Evolutionary conservation across 2,329 filamentous ascomycete genomes (phyloP).

Genomic region (Claviceps cyperi): DNA sequence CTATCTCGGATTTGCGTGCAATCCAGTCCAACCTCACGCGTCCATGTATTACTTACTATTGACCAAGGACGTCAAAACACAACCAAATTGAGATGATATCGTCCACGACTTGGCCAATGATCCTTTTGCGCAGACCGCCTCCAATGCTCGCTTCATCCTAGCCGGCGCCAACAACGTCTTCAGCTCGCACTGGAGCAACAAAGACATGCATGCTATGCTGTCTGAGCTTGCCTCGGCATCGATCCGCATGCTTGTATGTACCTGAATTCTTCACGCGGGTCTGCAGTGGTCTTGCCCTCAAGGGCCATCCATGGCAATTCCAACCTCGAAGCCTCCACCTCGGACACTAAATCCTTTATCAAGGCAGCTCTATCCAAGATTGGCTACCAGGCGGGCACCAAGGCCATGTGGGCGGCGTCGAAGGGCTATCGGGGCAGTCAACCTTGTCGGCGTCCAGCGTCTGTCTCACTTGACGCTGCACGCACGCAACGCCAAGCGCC

Average conservation of each 20-base stretch:
- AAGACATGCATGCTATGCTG: neutral
- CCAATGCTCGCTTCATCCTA: neutral
- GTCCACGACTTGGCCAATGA: neutral
- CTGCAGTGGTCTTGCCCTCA: neutral
- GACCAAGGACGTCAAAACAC: no score
- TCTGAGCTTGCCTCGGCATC: neutral
- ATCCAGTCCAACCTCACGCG: no score
- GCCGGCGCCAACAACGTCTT: conserved; percentile 1
- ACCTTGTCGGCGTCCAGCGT: neutral
- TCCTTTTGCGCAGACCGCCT: neutral
- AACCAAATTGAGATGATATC: neutral
- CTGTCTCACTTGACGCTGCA: neutral
- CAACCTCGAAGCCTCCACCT: neutral
- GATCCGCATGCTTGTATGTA: neutral
- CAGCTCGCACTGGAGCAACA: neutral
- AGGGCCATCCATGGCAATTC: neutral
- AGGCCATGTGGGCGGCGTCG: neutral
- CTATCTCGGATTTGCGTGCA: no score
- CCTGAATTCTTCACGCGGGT: neutral
- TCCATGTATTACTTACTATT: no score
- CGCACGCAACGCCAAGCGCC: neutral
- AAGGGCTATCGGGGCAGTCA: neutral
- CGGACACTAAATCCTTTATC: neutral
- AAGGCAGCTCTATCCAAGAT: neutral
- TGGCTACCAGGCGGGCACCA: neutral